Conservation (phyloP, 2,329 filamentous ascomycete species). For the Biscogniauxia mediterranea region DNA sequence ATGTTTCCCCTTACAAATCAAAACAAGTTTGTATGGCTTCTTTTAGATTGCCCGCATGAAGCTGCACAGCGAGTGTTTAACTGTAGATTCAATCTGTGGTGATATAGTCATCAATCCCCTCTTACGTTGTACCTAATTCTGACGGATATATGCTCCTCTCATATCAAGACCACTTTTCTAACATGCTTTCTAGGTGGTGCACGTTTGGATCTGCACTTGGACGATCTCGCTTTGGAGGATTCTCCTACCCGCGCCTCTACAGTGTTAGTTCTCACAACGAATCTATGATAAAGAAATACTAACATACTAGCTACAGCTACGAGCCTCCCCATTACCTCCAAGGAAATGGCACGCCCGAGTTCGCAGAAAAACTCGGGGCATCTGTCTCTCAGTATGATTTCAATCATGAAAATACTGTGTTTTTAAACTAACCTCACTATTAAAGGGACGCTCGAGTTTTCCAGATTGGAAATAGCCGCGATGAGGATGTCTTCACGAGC, state of each 20-base stretch:
- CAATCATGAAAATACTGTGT: not conserved
- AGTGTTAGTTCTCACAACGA: not conserved
- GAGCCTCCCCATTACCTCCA: not conserved
- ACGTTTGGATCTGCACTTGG: not conserved
- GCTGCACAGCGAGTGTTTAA: not conserved
- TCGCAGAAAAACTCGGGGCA: not conserved
- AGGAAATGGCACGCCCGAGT: not conserved
- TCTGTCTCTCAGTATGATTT: not conserved
- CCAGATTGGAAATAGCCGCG: not conserved
- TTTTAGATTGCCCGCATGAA: no score
- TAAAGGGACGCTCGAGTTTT: not conserved
- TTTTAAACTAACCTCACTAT: not conserved
- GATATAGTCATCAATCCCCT: not conserved
- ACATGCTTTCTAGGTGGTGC: not conserved
- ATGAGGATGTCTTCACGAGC: not conserved
- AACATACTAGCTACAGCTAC: not conserved
- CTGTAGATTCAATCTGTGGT: not conserved
- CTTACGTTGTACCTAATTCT: no score
- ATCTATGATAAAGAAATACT: not conserved
- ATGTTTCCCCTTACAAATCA: not conserved
- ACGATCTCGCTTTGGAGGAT: not conserved
- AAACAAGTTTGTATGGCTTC: not conserved
- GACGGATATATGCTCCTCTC: no score
- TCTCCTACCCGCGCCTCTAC: not conserved
- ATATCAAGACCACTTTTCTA: not conserved